These are phyloP conservation scores for Kodamaea plutei DNA, from an alignment of 1,139 yeast species.

Conservation along the genomic window DNA sequence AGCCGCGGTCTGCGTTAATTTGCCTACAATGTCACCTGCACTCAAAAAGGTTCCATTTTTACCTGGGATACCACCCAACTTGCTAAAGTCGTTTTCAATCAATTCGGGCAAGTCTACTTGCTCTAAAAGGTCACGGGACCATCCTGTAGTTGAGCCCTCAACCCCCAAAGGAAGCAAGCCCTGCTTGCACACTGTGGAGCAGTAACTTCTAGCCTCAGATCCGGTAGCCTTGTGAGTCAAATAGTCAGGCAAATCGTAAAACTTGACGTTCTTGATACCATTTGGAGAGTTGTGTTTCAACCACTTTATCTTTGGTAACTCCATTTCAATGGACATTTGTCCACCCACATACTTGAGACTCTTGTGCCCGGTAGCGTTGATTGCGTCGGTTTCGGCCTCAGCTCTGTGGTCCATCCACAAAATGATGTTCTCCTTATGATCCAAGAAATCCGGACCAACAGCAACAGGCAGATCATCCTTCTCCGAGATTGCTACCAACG, in stretches of 20 bases:
- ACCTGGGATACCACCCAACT: slow-evolving; percentile 80
- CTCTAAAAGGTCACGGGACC: slow-evolving; percentile 77
- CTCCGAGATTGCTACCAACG: slow-evolving; percentile 76
- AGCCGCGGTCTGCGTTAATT: slow-evolving; percentile 65
- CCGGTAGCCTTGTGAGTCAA: slow-evolving; percentile 90
- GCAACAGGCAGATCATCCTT: slow-evolving; percentile 66
- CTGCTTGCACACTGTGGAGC: slow-evolving; percentile 93
- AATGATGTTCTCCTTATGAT: slow-evolving; percentile 73
- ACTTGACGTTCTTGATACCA: slow-evolving; percentile 65
- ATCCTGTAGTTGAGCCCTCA: slow-evolving; percentile 79
- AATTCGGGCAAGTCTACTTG: slow-evolving; percentile 72
- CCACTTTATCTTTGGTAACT: slow-evolving; percentile 96
- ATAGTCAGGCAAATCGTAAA: slow-evolving; percentile 88
- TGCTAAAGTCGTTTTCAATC: slow-evolving; percentile 67
- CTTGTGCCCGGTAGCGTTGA: slow-evolving; percentile 76
- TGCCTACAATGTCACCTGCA: slow-evolving; percentile 88
- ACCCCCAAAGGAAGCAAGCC: slow-evolving; percentile 92
- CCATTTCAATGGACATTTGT: slow-evolving; percentile 97
- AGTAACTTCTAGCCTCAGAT: slow-evolving; percentile 77
- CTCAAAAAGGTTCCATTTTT: slow-evolving; percentile 67
- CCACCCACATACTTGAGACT: slow-evolving; percentile 93
- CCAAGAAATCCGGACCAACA: slow-evolving; percentile 86
- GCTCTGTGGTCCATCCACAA: slow-evolving; percentile 99
- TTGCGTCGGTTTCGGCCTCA: slow-evolving; percentile 71
- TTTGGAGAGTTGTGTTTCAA: slow-evolving; percentile 78